A percentile compares a stretch with the other conserved stretches of the same genome.
These are phyloP conservation scores for Coemansia sp. DNA, from an alignment of 192 early-diverging fungal species.

Conservation along the genomic window DNA sequence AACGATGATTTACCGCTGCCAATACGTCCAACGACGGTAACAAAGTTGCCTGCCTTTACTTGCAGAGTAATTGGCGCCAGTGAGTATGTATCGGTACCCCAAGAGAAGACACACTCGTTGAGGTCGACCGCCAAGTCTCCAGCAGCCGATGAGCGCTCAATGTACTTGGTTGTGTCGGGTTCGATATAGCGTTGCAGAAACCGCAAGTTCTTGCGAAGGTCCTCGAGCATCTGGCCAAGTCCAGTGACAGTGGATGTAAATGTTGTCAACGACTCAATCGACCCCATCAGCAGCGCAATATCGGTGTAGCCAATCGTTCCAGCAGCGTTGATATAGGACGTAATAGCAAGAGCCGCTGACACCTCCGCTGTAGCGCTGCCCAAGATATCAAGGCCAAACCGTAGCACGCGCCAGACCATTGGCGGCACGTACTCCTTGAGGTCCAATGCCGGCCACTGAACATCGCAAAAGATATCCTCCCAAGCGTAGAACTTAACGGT, in stretches of 20 bases:
- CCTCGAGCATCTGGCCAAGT: neutral
- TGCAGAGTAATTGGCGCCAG: too few relatives aligned
- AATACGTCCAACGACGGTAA: too few relatives aligned
- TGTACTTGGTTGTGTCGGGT: neutral
- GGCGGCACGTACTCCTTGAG: conserved; percentile 19
- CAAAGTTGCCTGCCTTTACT: too few relatives aligned
- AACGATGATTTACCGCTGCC: too few relatives aligned
- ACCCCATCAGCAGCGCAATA: conserved; percentile 21
- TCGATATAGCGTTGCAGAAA: conserved; percentile 17
- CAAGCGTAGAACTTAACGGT: conserved; percentile 71
- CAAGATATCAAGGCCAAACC: conserved; percentile 17
- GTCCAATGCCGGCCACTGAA: conserved; percentile 1
- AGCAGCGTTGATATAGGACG: conserved; percentile 54
- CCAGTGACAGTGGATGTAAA: conserved; percentile 12
- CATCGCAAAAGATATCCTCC: conserved; percentile 42
- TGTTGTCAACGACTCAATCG: conserved; percentile 25
- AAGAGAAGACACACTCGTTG: too few relatives aligned
- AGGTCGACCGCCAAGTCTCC: conserved; percentile 71
- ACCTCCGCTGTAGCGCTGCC: conserved; percentile 54
- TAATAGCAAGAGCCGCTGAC: conserved; percentile 62
- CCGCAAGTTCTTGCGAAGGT: conserved; percentile 11
- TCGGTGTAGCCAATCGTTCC: conserved; percentile 22
- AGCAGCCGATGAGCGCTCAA: conserved; percentile 42
- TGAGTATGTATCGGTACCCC: too few relatives aligned
- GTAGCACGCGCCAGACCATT: conserved; percentile 26